Evolutionary conservation across 2,329 filamentous ascomycete genomes (phyloP), one percentile per base, ranked within the genome.

Genomic region (Byssothecium circinans): DNA sequence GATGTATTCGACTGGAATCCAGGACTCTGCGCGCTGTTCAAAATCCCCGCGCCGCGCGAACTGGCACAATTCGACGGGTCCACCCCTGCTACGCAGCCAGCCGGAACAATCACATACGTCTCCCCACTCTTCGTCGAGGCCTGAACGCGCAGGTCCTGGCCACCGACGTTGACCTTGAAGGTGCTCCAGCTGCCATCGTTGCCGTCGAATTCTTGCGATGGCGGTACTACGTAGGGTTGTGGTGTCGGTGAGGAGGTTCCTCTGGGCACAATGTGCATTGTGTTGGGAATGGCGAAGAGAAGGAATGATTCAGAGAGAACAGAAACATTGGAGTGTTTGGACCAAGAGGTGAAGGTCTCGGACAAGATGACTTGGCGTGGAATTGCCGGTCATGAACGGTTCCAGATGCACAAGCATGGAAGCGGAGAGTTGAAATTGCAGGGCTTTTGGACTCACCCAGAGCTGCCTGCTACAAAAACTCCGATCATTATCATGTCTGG

Each of bases 161-260:
- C 64, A 3, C 73, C 73, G 2, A 74, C 67, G 37, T 60, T 65
- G 30, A 74, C 59, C n/a, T 62, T 58, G 54, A 75, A 75, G 2
- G 70, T 71, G 37, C 69, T 73, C 73, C 73, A 75, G 36, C 48
- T 56, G 2, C 73, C 72, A 58, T 75, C 71, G 44, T 71, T 66
- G 40, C 72, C 72, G 30, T 74, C 69, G 51, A 71, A 72, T 22
- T 62, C 46, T 40, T 64, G 51, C 19, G 67, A 65, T 5, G 64
- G 57, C 25, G 62, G 67, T 11, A 70, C 62, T 25, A 60, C 59
- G 50, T 68, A 69, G 8, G 67, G 66, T 45, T 47, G 35, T 17
- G 59, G 53, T 15, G 54, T 43, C 5, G 48, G 34, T 4, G 48
- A 30, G 35, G 50, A 36, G 10, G 52, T 45, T 23, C 48, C 54